Percentiles rank a stretch among this genome's conserved stretches.
These are phyloP conservation scores for Globisporangium yorkense DNA, from an alignment of 352 stramenopile species.

Conservation along the genomic window DNA sequence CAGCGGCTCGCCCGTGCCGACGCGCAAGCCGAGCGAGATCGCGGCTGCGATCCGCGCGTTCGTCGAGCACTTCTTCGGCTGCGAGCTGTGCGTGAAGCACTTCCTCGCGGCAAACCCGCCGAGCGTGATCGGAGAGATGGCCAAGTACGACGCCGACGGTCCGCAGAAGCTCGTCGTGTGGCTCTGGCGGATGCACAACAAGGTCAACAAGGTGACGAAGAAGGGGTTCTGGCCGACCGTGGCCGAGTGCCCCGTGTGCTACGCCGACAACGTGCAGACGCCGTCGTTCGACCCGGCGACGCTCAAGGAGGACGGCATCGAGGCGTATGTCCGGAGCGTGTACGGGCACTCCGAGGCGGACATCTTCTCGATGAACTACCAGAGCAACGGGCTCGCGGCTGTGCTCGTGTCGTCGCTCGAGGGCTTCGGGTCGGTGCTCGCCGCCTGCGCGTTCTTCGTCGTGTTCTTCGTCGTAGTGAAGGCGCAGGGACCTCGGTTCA, in stretches of 20 bases:
- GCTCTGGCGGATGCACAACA: slow-evolving; percentile 85
- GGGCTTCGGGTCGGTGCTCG: slow-evolving; percentile 25
- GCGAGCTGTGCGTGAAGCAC: slow-evolving; percentile 67
- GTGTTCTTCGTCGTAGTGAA: slow-evolving; percentile 17
- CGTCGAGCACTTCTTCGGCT: slow-evolving; percentile 80
- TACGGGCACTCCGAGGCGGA: slow-evolving; percentile 50
- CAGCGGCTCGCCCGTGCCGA: slow-evolving; percentile 14
- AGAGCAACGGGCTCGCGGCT: slow-evolving; percentile 30
- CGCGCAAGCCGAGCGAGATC: slow-evolving; percentile 50
- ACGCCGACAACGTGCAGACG: slow-evolving; percentile 37
- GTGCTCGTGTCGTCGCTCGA: slow-evolving; percentile 32
- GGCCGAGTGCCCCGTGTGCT: slow-evolving; percentile 49
- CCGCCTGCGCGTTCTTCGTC: slow-evolving; percentile 4
- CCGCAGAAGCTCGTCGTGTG: slow-evolving; percentile 48
- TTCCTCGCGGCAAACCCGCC: slow-evolving; percentile 65
- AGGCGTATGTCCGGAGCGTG: slow-evolving; percentile 42
- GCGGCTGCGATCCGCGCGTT: slow-evolving; percentile 62
- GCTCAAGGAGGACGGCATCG: slow-evolving; percentile 48
- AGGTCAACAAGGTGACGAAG: slow-evolving; percentile 70
- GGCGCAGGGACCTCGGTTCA: slow-evolving; percentile 16
- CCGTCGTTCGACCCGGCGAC: slow-evolving; percentile 38
- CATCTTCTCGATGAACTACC: slow-evolving; percentile 39
- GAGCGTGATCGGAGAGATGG: slow-evolving; percentile 39
- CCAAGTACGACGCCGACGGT: slow-evolving; percentile 26
- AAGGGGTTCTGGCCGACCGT: slow-evolving; percentile 62